Conservation (phyloP, 2,329 filamentous ascomycete genomes). For the Botrytis hyacinthi region DNA sequence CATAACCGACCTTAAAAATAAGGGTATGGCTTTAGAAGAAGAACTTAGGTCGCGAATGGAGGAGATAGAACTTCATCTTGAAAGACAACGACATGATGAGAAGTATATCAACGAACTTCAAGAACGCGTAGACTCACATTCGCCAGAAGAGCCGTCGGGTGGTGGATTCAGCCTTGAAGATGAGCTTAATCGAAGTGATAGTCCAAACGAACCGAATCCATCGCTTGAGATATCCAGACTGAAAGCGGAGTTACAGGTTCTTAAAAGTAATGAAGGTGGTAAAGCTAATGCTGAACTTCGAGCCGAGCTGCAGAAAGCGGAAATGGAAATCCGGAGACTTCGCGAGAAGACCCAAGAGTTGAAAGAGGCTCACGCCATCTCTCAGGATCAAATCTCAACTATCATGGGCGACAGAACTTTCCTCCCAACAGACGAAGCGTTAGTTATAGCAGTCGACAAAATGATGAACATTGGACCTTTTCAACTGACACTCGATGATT, state of each 20-base stretch:
- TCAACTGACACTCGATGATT: constrained; percentile 47
- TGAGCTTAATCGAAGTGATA: constrained; percentile 49
- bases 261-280: constrained; percentile 54
- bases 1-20: constrained; percentile 43
- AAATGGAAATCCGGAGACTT: constrained; percentile 50
- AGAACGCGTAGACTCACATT: constrained; percentile 12
- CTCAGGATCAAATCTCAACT: constrained; percentile 56
- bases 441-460: constrained; percentile 45
- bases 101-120: constrained; percentile 37
- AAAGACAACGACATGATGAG: constrained; percentile 46
- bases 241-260: constrained; percentile 59
- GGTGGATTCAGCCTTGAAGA: constrained; percentile 53
- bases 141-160: constrained; percentile 27
- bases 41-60: constrained; percentile 40
- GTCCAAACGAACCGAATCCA: constrained; percentile 44
- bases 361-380: constrained; percentile 57
- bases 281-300: constrained; percentile 55
- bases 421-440: constrained; percentile 52
- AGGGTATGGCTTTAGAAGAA: constrained; percentile 43
- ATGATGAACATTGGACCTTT: constrained; percentile 38
- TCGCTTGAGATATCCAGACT: constrained; percentile 55
- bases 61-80: constrained; percentile 38
- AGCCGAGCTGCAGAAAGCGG: constrained; percentile 55
- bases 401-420: constrained; percentile 46
- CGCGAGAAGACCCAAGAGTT: constrained; percentile 55